phyloP scores from a whole-genome alignment of 768 basidiomycete species.

The Collybia sp. region DNA sequence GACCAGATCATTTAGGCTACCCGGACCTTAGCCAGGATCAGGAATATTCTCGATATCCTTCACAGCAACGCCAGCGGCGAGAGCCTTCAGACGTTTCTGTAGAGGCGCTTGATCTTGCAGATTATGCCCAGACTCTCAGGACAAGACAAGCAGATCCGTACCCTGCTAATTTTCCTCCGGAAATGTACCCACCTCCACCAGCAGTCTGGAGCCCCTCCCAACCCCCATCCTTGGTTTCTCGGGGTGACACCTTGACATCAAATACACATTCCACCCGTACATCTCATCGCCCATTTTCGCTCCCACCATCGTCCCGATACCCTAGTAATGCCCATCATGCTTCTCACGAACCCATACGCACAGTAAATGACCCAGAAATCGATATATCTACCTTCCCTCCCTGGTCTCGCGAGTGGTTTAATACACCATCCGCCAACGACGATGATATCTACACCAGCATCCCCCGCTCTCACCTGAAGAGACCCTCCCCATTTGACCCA shows the following conservation, averaged over 20 bases:
- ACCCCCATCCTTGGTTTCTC: constrained; percentile 38
- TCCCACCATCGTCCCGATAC: constrained; percentile 35
- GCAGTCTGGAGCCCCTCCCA: constrained; percentile 18
- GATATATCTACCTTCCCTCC: constrained; percentile 61
- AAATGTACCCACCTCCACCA: constrained; percentile 19
- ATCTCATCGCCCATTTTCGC: constrained; percentile 39
- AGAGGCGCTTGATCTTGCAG: constrained; percentile 70
- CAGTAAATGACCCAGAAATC: constrained; percentile 36
- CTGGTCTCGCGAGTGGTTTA: constrained; percentile 63
- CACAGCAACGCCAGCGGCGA: constrained; percentile 24
- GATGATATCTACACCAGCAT: constrained; percentile 24
- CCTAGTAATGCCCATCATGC: constrained; percentile 13
- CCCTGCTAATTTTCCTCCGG: constrained; percentile 19
- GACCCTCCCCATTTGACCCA: constrained; percentile 30
- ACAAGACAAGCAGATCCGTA: constrained; percentile 29
- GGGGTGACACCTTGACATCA: constrained; percentile 40
- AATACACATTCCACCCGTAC: constrained; percentile 20
- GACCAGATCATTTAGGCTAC: constrained; percentile 10
- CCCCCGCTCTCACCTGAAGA: constrained; percentile 20
- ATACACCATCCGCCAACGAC: constrained; percentile 16
- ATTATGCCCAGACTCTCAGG: constrained; percentile 54
- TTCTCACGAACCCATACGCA: constrained; percentile 13
- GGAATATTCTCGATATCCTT: constrained; percentile 12
- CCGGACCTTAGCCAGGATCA: constrained; percentile 12
- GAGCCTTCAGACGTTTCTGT: constrained; percentile 63